phyloP scores from a whole-genome alignment of 495 filamentous ascomycete species.

The Choiromyces venosus region DNA sequence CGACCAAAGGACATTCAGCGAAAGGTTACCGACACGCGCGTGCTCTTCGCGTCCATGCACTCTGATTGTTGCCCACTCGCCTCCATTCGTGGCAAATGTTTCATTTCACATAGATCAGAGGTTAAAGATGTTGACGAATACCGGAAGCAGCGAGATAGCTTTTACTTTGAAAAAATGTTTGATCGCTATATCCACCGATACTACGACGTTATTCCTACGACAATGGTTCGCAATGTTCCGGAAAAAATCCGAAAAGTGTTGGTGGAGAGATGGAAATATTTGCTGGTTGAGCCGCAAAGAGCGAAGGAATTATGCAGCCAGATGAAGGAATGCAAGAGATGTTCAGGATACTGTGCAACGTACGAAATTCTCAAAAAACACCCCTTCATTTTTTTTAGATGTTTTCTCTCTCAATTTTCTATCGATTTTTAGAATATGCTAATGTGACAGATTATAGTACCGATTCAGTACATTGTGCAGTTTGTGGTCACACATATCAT shows the following conservation, averaged over 20 bases:
- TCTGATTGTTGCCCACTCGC: conserved; percentile 92
- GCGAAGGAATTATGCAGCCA: conserved; percentile 94
- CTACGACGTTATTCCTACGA: conserved; percentile 92
- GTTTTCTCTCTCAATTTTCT: neutral
- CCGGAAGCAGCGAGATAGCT: conserved; percentile 73
- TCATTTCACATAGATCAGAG: conserved; percentile 78
- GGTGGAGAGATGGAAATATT: conserved; percentile 90
- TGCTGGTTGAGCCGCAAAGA: conserved; percentile 83
- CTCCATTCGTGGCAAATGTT: conserved; percentile 85
- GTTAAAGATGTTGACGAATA: conserved; percentile 78
- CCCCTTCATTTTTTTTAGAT: neutral
- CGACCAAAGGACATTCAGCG: conserved; percentile 91
- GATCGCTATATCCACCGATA: conserved; percentile 96
- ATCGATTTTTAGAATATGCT: conserved; percentile 64
- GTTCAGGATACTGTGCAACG: conserved; percentile 80
- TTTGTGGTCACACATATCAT: conserved; percentile 91
- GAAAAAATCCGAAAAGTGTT: conserved; percentile 88
- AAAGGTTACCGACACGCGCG: conserved; percentile 78
- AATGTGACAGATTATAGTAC: conserved; percentile 71
- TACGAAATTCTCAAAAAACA: conserved; percentile 47
- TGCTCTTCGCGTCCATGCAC: conserved; percentile 95
- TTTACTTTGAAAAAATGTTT: conserved; percentile 97
- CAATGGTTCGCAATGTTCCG: conserved; percentile 91
- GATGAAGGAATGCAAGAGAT: conserved; percentile 94
- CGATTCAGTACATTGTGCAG: conserved; percentile 95